Percentiles rank a stretch among this genome's conserved stretches.
These are phyloP conservation scores for Withania somnifera DNA, from an alignment of 305 asterid species.

Conservation along the genomic window DNA sequence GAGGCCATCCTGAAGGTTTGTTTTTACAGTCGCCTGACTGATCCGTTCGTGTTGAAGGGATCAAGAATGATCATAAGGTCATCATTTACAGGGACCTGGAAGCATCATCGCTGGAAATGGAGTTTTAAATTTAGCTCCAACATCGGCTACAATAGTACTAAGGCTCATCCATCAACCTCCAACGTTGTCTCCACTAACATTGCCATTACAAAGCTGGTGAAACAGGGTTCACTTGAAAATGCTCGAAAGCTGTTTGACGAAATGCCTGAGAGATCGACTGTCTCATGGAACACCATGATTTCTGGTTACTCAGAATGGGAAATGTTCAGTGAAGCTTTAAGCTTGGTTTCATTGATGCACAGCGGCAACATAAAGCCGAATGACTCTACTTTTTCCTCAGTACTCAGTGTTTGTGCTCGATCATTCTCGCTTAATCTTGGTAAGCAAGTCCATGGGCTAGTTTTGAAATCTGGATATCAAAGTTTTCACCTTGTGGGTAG, in stretches of 20 bases:
- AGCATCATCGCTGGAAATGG: constrained; percentile 4
- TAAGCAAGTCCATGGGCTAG: constrained; percentile 48
- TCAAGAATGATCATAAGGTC: not conserved
- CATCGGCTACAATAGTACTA: constrained; percentile 14
- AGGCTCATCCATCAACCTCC: not conserved
- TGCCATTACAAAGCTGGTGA: not conserved
- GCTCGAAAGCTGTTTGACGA: constrained; percentile 35
- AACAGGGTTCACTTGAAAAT: constrained; percentile 17
- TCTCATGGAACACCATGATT: constrained; percentile 79
- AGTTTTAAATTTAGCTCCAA: not conserved
- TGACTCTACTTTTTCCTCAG: constrained; percentile 42
- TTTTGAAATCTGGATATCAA: constrained; percentile 43
- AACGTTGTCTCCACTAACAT: constrained; percentile 8
- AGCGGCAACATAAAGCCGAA: constrained; percentile 28
- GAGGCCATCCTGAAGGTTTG: not conserved
- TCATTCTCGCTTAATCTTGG: constrained; percentile 28
- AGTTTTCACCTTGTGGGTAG: constrained; percentile 51
- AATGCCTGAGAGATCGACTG: constrained; percentile 59
- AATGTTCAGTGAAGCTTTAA: constrained; percentile 19
- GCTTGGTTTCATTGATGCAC: constrained; percentile 35
- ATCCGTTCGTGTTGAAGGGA: not conserved
- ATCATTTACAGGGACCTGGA: constrained; percentile 1
- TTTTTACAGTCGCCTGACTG: not conserved
- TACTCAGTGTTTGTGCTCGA: constrained; percentile 53
- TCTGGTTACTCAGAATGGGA: constrained; percentile 46